Percentiles rank a stretch among this genome's conserved stretches.
Conservation (phyloP, 306 rosid species). For the Cucurbita argyrosperma region DNA sequence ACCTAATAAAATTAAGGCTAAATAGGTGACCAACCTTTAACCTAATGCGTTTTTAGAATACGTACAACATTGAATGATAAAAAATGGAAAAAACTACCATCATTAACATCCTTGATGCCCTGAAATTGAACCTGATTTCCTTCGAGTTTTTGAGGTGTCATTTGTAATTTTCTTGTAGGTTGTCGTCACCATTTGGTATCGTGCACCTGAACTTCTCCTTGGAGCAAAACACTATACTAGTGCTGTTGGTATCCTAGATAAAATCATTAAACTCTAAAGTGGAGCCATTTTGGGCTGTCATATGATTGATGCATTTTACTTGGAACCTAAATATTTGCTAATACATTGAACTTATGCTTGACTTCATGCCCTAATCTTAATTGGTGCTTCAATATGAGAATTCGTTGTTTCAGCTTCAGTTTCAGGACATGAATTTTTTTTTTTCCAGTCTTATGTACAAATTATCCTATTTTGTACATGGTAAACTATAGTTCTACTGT, state of each 20-base stretch:
- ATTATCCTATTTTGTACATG: not conserved
- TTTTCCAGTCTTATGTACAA: not conserved
- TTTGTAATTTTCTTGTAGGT: constrained; percentile 40
- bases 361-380: not conserved
- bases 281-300: not conserved
- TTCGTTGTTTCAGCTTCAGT: not conserved
- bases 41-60: not conserved
- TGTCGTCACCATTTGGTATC: constrained; percentile 98
- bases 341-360: not conserved
- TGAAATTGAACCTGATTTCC: not conserved
- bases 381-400: not conserved
- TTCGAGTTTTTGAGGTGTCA: not conserved
- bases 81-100: not conserved
- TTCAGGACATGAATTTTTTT: not conserved
- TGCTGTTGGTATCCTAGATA: constrained; percentile 80
- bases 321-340: not conserved
- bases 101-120: not conserved
- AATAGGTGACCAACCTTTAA: not conserved
- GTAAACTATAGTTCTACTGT: not conserved
- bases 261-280: not conserved
- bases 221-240: constrained; percentile 98
- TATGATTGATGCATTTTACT: not conserved
- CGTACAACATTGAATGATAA: not conserved
- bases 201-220: constrained; percentile 98
- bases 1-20: not conserved